These are phyloP conservation scores for Pyrenophora graminea DNA, from an alignment of 2,329 filamentous ascomycete genomes.

Conservation along the genomic window DNA sequence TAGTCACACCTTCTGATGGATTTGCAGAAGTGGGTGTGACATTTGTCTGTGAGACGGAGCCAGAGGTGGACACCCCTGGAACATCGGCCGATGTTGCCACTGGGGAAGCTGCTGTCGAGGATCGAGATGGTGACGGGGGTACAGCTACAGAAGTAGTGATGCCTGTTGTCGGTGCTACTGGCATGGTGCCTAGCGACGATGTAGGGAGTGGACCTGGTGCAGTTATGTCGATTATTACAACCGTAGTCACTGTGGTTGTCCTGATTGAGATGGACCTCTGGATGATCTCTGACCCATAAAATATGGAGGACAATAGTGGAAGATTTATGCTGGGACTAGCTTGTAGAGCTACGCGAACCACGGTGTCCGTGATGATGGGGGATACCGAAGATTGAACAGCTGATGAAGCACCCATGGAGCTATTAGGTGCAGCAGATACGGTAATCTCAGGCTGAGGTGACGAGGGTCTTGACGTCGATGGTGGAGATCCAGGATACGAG, in stretches of 20 bases:
- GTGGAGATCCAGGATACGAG: not conserved
- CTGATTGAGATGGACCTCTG: not conserved
- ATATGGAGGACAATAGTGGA: constrained; percentile 7
- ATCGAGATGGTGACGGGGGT: not conserved
- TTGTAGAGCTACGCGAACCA: not conserved
- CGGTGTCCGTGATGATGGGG: not conserved
- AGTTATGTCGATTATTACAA: not conserved
- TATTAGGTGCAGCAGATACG: not conserved
- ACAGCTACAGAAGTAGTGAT: not conserved
- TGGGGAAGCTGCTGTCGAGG: not conserved
- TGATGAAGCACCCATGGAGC: not conserved
- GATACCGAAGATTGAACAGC: not conserved
- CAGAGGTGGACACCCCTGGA: not conserved
- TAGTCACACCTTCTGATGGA: not conserved
- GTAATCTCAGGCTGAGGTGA: not conserved
- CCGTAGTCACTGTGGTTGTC: not conserved
- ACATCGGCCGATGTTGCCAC: not conserved
- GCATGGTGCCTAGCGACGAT: not conserved
- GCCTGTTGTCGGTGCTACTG: not conserved
- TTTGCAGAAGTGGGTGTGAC: not conserved
- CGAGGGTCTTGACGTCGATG: not conserved
- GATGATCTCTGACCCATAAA: not conserved
- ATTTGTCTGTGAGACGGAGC: not conserved
- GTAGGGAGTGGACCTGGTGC: not conserved
- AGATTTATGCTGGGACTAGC: constrained; percentile 5